Conservation (phyloP, 257 asterid genomes). For the Scutellaria baicalensis region DNA sequence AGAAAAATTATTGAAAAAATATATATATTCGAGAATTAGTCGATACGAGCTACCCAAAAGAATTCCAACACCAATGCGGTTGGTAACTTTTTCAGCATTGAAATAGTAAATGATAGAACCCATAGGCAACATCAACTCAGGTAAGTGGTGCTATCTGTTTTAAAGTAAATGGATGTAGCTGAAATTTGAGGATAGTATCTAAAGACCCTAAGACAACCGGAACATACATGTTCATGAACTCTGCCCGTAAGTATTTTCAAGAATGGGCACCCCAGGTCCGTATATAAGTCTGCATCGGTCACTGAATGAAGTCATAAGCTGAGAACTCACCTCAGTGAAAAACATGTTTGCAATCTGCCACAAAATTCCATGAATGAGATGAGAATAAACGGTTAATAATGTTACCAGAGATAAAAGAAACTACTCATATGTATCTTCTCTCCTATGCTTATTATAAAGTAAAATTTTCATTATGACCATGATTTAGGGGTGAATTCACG, state of each 20-base stretch:
- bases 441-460: not conserved
- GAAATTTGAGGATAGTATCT: too few relatives aligned
- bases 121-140: not conserved
- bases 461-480: too few relatives aligned
- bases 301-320: constrained; percentile 67
- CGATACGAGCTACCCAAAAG: not conserved
- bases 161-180: too few relatives aligned
- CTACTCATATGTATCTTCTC: not conserved
- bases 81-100: constrained; percentile 12
- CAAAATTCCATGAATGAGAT: not conserved
- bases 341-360: constrained; percentile 83
- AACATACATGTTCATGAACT: constrained; percentile 20
- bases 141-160: not conserved
- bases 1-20: not conserved
- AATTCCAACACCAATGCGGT: not conserved
- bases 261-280: constrained; percentile 79
- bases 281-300: constrained; percentile 76
- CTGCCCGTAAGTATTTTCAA: constrained; percentile 32
- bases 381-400: not conserved
- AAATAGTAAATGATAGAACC: not conserved
- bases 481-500: not conserved
- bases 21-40: too few relatives aligned
- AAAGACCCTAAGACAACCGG: not conserved
- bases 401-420: not conserved
- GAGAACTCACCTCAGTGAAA: constrained; percentile 91